Percentiles rank a stretch among this genome's conserved stretches.
phyloP scores from a whole-genome alignment of 192 early-diverging fungal species.

The Chytriomyces hyalinus region DNA sequence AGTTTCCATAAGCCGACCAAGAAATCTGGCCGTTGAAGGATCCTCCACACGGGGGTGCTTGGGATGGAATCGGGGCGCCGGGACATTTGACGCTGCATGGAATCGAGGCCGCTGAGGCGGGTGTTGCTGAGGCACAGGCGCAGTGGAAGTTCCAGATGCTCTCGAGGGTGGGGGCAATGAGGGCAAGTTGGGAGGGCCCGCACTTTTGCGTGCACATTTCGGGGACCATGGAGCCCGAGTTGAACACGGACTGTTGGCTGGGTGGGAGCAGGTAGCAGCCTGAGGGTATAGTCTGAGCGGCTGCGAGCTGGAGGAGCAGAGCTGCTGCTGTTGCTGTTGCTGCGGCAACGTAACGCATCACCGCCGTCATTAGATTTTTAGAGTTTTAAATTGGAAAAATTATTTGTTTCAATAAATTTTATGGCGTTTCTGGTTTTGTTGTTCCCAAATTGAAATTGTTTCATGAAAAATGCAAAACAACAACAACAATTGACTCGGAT shows the following conservation, averaged over 20 bases:
- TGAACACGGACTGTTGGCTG: background rate
- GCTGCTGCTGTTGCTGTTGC: background rate
- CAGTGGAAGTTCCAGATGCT: constrained; percentile 8
- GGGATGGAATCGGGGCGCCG: background rate
- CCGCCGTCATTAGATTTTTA: too few relatives aligned
- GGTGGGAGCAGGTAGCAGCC: background rate
- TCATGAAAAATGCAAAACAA: too few relatives aligned
- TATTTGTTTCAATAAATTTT: too few relatives aligned
- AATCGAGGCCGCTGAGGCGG: background rate
- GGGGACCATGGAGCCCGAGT: background rate
- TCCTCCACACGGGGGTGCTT: background rate
- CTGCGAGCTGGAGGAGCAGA: background rate
- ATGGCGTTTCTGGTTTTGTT: too few relatives aligned
- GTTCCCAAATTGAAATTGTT: too few relatives aligned
- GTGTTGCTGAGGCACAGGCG: background rate
- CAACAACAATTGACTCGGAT: too few relatives aligned
- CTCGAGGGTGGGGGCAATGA: background rate
- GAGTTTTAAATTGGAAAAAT: too few relatives aligned
- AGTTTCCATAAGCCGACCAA: background rate
- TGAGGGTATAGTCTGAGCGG: background rate
- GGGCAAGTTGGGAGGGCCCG: background rate
- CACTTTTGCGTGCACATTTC: background rate
- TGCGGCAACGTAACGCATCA: background rate
- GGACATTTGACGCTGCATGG: constrained; percentile 6
- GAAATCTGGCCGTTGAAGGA: background rate